A percentile compares a stretch with the other conserved stretches of the same genome.
phyloP scores from a whole-genome alignment of 2,329 filamentous ascomycete genomes.

The Talaromyces piceae region DNA sequence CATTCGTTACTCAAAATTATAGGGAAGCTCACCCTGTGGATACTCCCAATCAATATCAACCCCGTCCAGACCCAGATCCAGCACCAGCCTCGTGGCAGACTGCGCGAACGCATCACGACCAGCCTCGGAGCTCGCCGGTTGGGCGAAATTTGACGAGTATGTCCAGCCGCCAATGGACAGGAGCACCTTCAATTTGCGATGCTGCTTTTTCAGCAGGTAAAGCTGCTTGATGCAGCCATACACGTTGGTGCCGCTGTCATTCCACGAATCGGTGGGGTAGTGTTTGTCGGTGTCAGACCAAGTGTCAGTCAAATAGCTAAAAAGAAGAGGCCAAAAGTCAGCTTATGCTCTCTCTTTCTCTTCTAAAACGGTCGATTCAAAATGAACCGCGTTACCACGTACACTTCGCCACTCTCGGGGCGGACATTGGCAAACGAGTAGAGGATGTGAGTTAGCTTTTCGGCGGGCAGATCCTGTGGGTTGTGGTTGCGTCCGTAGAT shows the following conservation, averaged over 20 bases:
- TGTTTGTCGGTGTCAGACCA: conserved; percentile 64
- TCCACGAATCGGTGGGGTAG: conserved; percentile 59
- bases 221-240: conserved; percentile 75
- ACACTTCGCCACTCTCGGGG: conserved; percentile 71
- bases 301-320: conserved; percentile 53
- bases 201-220: conserved; percentile 64
- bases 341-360: too few species aligned
- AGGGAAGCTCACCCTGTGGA: conserved; percentile 2
- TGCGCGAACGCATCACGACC: conserved; percentile 61
- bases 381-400: conserved; percentile 19
- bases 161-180: conserved; percentile 79
- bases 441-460: conserved; percentile 77
- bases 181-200: conserved; percentile 69
- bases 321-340: not conserved
- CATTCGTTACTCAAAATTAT: too few species aligned
- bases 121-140: conserved; percentile 55
- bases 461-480: conserved; percentile 70
- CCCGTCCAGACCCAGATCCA: conserved; percentile 66
- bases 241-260: conserved; percentile 63
- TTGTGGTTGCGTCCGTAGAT: conserved; percentile 79
- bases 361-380: not conserved
- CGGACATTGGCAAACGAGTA: conserved; percentile 85
- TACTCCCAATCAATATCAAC: conserved; percentile 11
- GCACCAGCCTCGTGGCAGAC: conserved; percentile 65
- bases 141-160: conserved; percentile 68